Conservation (phyloP, 2,329 filamentous ascomycete species). For the Beauveria brongniartii region DNA sequence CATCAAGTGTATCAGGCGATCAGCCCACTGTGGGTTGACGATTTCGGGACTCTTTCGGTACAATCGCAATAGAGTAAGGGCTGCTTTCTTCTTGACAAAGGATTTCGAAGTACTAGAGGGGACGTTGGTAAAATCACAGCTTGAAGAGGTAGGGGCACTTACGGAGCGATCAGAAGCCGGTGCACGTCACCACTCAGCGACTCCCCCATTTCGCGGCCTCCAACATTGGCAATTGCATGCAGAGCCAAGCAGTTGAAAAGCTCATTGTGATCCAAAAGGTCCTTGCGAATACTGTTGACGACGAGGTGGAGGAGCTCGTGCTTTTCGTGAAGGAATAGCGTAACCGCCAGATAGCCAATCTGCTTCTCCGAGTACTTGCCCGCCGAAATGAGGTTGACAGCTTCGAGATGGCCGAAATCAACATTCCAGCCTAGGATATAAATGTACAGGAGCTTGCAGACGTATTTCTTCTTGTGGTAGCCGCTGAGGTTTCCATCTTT, state of each 20-base stretch:
- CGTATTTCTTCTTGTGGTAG: constrained; percentile 99
- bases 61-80: constrained; percentile 80
- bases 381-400: constrained; percentile 93
- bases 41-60: constrained; percentile 94
- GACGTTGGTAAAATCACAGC: background rate
- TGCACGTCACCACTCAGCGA: constrained; percentile 88
- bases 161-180: constrained; percentile 89
- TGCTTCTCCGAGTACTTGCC: constrained; percentile 99
- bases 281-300: constrained; percentile 97
- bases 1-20: constrained; percentile 98
- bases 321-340: constrained; percentile 91
- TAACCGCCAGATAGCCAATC: constrained; percentile 96
- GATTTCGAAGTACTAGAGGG: constrained; percentile 62
- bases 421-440: constrained; percentile 99
- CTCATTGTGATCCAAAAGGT: constrained; percentile 89
- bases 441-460: constrained; percentile 99
- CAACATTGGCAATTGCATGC: constrained; percentile 96
- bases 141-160: constrained; percentile 29
- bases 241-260: constrained; percentile 94
- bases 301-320: constrained; percentile 94
- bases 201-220: constrained; percentile 94
- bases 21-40: constrained; percentile 93
- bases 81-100: constrained; percentile 99
- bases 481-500: constrained; percentile 90
- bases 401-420: constrained; percentile 96